Base-by-base conservation (phyloP, 352 stramenopile species). In the Phytophthora megakarya region DNA sequence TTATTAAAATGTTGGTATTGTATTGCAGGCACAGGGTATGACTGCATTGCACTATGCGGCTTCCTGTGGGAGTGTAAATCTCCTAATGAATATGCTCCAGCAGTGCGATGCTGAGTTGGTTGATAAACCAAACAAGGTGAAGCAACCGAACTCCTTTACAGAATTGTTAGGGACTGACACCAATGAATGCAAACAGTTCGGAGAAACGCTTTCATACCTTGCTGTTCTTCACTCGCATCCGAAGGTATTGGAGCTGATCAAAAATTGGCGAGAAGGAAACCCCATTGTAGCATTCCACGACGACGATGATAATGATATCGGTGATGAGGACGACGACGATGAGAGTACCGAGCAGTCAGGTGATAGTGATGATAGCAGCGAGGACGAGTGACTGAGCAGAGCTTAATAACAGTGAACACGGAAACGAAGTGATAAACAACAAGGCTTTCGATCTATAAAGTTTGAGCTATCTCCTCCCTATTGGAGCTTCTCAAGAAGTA, bases 401-500 rank as follows among this genome's bases (percentile, higher is more conserved):
- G 12, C 30, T 23, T 21, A 18, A 45, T 32, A 9, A 30, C 25
- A 47, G 38, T 18, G n/a, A 10, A 19, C 46, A 49, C 25, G 33
- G 40, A 21, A n/a, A 45, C 35, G 28, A 22, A 46, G 18, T 43
- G 48, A 50, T 51, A 61, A 67, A 47, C 35, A 65, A 61, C 61
- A 72, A 73, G 30, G 6, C 21, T 54, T 60, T 60, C 33, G 63
- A 76, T 76, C 67, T 80, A 80, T 80, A 72, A 77, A 80, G 61
- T 69, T 61, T 60, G 61, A 65, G 47, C 44, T 60, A 68, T 23
- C 50, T 61, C 40, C 62, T 66, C 47, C 56, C 58, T 85, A 85
- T 74, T 86, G 65, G 48, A 95, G 84, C 66, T 93, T 93, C 64
- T 91, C 84, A 53, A 93, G 69, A 66, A 95, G 76, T 78, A 95